Evolutionary conservation across 2,329 filamentous ascomycete genomes (phyloP), one percentile per base, ranked within the genome.

Genomic region (Xylaria sp.): DNA sequence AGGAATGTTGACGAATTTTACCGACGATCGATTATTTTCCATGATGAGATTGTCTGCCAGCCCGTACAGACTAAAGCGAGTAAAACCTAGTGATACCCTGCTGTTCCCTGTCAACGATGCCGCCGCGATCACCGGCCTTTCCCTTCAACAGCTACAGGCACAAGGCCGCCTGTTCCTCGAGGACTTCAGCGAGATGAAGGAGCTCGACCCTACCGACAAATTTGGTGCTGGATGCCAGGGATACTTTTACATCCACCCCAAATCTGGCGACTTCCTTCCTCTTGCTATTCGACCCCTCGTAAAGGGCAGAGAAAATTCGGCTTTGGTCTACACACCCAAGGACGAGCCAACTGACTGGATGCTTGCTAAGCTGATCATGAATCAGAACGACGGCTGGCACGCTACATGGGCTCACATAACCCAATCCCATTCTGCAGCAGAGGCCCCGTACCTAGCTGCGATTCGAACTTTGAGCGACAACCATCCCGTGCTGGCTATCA

Each of bases 301-400:
- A 65, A 65, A 68, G 15, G 66, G 66, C 20, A 26, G 61, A 11
- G 76, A 77, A 15, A 80, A 80, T 17, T 75, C 72, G 1, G 77
- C 81, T 66, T 72, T 84, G 42, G 77, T 81, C 6, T 86, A 86
- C 74, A 86, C 84, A 2, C 83, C 84, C 2, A 72, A 78, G 0
- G 84, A 86, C 66, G 60, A 69, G 0, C 28, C 73, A 3, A 79
- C 80, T n/a, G 84, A 87, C 74, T 86, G 84, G 84, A 73, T 84
- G 6, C 74, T 86, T 4, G 85, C 84, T 6, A 86, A 86, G 76
- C 81, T 85, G 51, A 79, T 83, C 71, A 84, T 83, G 72, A 84
- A 85, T 59, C 74, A 77, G 31, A 85, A 86, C 59, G 83, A 86
- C 69, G 77, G 85, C 42, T 85, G 81, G 75, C 79, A 82, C 66